Base-by-base conservation (phyloP, 1,139 yeast genomes). In the Kodamaea sp. region DNA sequence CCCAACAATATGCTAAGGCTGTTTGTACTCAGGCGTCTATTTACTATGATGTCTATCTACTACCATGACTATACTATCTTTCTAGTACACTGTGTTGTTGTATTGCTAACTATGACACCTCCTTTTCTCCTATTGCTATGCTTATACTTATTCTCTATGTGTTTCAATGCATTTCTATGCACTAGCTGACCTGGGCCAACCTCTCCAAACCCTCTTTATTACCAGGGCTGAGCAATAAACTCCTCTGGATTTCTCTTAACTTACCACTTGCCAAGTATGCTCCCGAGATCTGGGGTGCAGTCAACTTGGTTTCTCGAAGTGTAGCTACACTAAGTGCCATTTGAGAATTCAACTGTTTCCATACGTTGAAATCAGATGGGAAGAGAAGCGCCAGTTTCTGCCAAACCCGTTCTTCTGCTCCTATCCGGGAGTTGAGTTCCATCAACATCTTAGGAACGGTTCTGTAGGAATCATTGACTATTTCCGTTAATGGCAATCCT, bases 301-400 rank as follows among this genome's bases (percentile, higher is more conserved):
- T 70, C 19, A 80, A 72, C 41, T 72, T 72, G 14, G 83, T 66
- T 37, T 76, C 76, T 2, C 47, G 41, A 38, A 82, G 63, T 1
- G 57, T 44, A 0, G 87, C 79, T 8, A 78, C 69, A 5, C 61
- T 51, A 22, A 69, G 46, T 0, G 75, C 73, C 64, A 73, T 66
- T 29, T 63, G 63, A 13, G 62, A 53, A 48, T 78, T 76, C 26
- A 90, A 56, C 15, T 75, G 65, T 28, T 66, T 67, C 97, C 97
- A 90, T 6, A 85, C 72, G 13, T 65, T 63, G 43, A 69, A 69
- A 47, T 82, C 85, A 25, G 75, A 73, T 0, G 97, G 97, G 63
- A 85, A 83, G 48, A 83, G 62, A 41, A 82, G 62, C 0, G 94
- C 90, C 12, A 79, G 72, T 48, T 81, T 73, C 48, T 82, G 84